A percentile compares a stretch with the other conserved stretches of the same genome.
Conservation (phyloP, 2,329 filamentous ascomycete genomes). For the Zymoseptoria tritici region DNA sequence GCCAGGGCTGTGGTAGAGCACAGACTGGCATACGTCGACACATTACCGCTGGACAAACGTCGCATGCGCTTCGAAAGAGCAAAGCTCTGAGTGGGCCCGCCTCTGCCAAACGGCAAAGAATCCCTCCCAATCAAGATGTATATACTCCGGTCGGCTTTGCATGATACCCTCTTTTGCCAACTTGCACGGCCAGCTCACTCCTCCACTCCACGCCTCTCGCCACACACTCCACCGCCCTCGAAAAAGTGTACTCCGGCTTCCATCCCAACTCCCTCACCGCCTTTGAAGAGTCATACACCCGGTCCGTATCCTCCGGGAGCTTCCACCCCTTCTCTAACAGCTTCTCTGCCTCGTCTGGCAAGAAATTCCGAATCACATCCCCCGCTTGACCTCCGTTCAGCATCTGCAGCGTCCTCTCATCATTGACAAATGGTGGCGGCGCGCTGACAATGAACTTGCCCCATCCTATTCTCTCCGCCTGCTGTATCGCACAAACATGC, state of each 20-base stretch:
- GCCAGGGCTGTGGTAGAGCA: background rate
- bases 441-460: conserved; percentile 16
- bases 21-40: background rate
- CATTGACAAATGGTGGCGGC: conserved; percentile 11
- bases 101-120: background rate
- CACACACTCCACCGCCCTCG: conserved; percentile 8
- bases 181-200: conserved; percentile 7
- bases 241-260: conserved; percentile 13
- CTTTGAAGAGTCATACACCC: conserved; percentile 13
- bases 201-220: conserved; percentile 10
- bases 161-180: conserved; percentile 15
- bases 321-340: conserved; percentile 11
- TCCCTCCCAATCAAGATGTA: conserved; percentile 3
- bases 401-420: background rate
- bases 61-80: background rate
- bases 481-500: conserved; percentile 11
- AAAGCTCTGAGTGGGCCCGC: background rate
- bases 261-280: conserved; percentile 10
- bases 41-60: background rate
- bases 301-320: conserved; percentile 10
- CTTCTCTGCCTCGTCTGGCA: conserved; percentile 7
- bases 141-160: conserved; percentile 12
- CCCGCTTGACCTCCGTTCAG: conserved; percentile 4
- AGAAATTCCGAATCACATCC: background rate
- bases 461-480: conserved; percentile 10